These are phyloP conservation scores for Agroathelia rolfsii DNA, from an alignment of 1,284 basidiomycete genomes.

Conservation along the genomic window DNA sequence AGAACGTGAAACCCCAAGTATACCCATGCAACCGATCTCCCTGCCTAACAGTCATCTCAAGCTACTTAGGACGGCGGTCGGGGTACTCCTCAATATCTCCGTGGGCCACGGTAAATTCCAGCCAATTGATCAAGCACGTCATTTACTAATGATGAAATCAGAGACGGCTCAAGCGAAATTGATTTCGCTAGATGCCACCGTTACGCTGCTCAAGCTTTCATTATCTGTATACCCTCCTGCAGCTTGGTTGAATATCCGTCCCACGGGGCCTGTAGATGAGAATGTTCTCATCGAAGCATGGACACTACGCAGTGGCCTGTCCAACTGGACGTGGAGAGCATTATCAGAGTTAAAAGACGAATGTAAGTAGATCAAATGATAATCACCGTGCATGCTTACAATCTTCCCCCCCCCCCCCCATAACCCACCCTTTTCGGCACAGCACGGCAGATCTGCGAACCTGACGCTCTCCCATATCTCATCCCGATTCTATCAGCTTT, in stretches of 20 bases:
- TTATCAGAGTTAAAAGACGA: slow-evolving; percentile 59
- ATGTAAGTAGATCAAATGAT: too few relatives aligned
- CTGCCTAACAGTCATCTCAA: slow-evolving; percentile 55
- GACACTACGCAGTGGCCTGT: slow-evolving; percentile 52
- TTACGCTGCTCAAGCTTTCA: slow-evolving; percentile 58
- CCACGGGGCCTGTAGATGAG: slow-evolving; percentile 17
- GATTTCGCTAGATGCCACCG: slow-evolving; percentile 53
- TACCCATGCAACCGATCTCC: slow-evolving; percentile 36
- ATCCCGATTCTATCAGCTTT: slow-evolving; percentile 48
- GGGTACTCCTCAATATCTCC: slow-evolving; percentile 72
- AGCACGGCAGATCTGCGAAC: slow-evolving; percentile 49
- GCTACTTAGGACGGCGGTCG: slow-evolving; percentile 69
- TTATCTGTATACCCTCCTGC: slow-evolving; percentile 62
- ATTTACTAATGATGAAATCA: slow-evolving; percentile 19
- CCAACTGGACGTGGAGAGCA: slow-evolving; percentile 68
- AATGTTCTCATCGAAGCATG: slow-evolving; percentile 43
- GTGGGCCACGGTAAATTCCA: slow-evolving; percentile 57
- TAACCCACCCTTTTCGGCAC: slow-evolving; percentile 5
- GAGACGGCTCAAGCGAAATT: slow-evolving; percentile 63
- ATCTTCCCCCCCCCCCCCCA: not conserved
- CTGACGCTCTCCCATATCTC: slow-evolving; percentile 53
- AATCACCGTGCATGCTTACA: slow-evolving; percentile 6
- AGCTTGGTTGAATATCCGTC: slow-evolving; percentile 36
- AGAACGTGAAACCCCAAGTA: too few relatives aligned
- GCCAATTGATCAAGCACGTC: not conserved